Conservation (phyloP, 139 green algal species). For the Deuterostichococcus epilithicus region DNA sequence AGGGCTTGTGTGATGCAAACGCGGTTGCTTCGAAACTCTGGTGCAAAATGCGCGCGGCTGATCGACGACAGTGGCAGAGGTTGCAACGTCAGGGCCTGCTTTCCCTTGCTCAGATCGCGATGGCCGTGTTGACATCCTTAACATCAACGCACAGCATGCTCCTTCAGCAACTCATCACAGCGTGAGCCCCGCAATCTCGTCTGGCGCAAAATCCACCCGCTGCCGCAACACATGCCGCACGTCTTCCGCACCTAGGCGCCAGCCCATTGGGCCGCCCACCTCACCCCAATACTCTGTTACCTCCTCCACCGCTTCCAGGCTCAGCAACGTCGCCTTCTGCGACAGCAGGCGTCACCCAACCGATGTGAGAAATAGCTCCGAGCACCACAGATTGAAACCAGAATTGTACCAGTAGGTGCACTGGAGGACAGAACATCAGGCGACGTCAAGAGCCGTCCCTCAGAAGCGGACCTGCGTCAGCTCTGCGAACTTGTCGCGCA, state of each 20-base stretch:
- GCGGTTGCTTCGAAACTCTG: too few species aligned
- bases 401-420: background rate
- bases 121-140: too few species aligned
- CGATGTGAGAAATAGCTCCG: background rate
- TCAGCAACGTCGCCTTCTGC: slow-evolving; percentile 86
- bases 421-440: background rate
- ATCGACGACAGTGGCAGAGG: too few species aligned
- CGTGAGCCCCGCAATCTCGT: slow-evolving; percentile 50
- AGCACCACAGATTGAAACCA: background rate
- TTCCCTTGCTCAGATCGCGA: too few species aligned
- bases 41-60: too few species aligned
- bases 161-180: slow-evolving; percentile 26
- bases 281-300: slow-evolving; percentile 81
- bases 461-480: slow-evolving; percentile 54
- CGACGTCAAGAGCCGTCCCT: background rate
- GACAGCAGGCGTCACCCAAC: too few species aligned
- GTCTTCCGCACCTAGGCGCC: slow-evolving; percentile 76
- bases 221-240: slow-evolving; percentile 66
- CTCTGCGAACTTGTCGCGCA: slow-evolving; percentile 90
- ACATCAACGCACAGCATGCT: too few species aligned
- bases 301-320: slow-evolving; percentile 79
- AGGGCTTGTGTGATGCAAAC: background rate
- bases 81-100: too few species aligned
- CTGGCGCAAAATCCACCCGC: slow-evolving; percentile 67
- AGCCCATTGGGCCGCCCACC: slow-evolving; percentile 64